Evolutionary conservation across 1,284 basidiomycete species (phyloP).

Genomic region (Chiua sp.): DNA sequence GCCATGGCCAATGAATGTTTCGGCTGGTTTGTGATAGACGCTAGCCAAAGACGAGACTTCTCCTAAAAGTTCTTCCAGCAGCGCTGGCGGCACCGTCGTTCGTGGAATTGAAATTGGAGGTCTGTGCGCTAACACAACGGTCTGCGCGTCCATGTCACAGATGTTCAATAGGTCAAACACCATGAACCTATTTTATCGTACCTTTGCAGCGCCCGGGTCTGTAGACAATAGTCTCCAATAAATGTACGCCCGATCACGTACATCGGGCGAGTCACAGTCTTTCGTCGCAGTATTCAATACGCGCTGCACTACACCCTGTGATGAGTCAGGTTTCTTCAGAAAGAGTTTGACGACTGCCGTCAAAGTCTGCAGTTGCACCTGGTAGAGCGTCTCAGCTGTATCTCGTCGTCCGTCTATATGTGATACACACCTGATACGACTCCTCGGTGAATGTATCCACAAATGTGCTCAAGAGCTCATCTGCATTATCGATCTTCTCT

Average conservation of each 20-base stretch:
- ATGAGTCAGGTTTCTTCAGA: slow-evolving; percentile 91
- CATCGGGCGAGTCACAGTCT: slow-evolving; percentile 96
- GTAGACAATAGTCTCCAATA: slow-evolving; percentile 95
- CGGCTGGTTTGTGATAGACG: slow-evolving; percentile 96
- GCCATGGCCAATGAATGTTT: slow-evolving; percentile 89
- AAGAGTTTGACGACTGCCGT: slow-evolving; percentile 98
- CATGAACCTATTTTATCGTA: slow-evolving; percentile 37
- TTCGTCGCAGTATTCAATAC: slow-evolving; percentile 95
- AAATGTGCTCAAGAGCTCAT: slow-evolving; percentile 90
- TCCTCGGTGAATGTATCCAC: slow-evolving; percentile 95
- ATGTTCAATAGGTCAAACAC: slow-evolving; percentile 5
- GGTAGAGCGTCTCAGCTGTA: background rate
- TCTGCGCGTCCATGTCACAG: slow-evolving; percentile 53
- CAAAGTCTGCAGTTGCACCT: slow-evolving; percentile 95
- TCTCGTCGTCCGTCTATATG: background rate
- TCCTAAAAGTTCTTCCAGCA: slow-evolving; percentile 93
- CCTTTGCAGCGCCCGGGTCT: slow-evolving; percentile 94
- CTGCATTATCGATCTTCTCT: slow-evolving; percentile 95
- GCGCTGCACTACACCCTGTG: slow-evolving; percentile 89
- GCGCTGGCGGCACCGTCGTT: slow-evolving; percentile 87
- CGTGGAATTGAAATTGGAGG: slow-evolving; percentile 94
- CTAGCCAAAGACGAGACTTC: slow-evolving; percentile 90
- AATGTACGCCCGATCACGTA: slow-evolving; percentile 96
- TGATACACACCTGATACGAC: slow-evolving; percentile 74
- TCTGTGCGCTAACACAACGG: slow-evolving; percentile 89